phyloP scores from a whole-genome alignment of 495 filamentous ascomycete species.

The Neurospora sp. region DNA sequence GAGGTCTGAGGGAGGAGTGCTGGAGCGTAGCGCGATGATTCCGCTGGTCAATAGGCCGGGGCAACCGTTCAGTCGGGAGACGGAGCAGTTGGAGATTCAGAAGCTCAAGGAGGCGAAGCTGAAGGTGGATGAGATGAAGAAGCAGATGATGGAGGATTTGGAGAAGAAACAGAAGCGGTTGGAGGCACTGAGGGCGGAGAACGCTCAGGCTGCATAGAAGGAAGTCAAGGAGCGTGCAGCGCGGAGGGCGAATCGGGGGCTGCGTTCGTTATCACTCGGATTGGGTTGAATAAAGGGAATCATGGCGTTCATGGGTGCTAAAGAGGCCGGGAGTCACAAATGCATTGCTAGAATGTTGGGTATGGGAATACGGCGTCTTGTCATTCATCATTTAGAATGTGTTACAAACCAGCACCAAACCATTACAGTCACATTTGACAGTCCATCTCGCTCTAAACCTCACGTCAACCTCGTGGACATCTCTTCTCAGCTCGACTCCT shows the following conservation, averaged over 20 bases:
- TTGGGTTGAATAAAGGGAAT: background rate
- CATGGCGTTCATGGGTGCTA: background rate
- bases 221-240: background rate
- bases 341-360: background rate
- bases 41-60: conserved; percentile 50
- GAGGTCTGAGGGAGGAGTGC: conserved; percentile 37
- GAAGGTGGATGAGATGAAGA: conserved; percentile 55
- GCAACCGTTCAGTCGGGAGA: conserved; percentile 65
- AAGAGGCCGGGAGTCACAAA: background rate
- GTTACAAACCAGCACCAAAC: background rate
- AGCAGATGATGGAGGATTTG: conserved; percentile 53
- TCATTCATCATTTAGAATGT: background rate
- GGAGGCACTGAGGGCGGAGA: conserved; percentile 30
- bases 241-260: background rate
- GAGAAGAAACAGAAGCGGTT: conserved; percentile 48
- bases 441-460: background rate
- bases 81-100: conserved; percentile 62
- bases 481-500: background rate
- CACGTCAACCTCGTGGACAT: background rate
- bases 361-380: background rate
- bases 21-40: conserved; percentile 58
- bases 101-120: conserved; percentile 60
- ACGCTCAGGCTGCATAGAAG: conserved; percentile 5
- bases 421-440: background rate
- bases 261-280: background rate